Evolutionary conservation across 2,329 filamentous ascomycete genomes (phyloP), one percentile per base, ranked within the genome.

Genomic region (Stachybotrys chartarum): DNA sequence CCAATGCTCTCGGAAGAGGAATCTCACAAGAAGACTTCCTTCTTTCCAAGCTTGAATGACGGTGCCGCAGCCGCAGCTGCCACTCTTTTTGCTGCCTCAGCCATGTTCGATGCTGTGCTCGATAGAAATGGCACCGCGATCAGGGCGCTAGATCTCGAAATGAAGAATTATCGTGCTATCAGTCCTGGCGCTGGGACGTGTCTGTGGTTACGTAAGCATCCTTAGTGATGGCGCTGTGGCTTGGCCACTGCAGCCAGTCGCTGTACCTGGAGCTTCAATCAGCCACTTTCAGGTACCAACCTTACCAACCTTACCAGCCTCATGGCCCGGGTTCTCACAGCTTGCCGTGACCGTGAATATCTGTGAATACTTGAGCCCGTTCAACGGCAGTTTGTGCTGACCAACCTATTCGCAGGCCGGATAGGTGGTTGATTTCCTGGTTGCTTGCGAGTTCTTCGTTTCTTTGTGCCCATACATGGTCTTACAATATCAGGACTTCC

Each of bases 21-120:
- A 32, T 24, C 79, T 60, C 67, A 84, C 82, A 85, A 68, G 59
- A 75, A 85, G 49, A 85, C 68, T 62, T 81, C 70, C 66, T 83
- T 84, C 57, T 68, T 67, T 35, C 82, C 82, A 54, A 82, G 66
- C 60, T 66, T 75, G 61, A 80, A 80, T 60, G 66, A 66, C 53
- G 76, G 74, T 6, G 57, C 69, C 66, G 63, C 71, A 68, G 57
- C 72, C 69, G 45, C 45, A 11, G 16, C 45, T 59, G 69, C 70
- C 44, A 66, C 67, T 51, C 63, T 67, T 60, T 69, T 72, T 44
- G 67, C 71, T 69, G 67, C 67, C 58, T 71, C 67, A 45, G 74
- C 70, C 74, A 76, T 76, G 57, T 60, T 61, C 54, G 59, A 24
- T 59, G 60, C 55, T 59, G 55, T 42, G 50, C 58, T 54, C 52